These are phyloP conservation scores for Suhomyces vadensis DNA, from an alignment of 805 yeast species.

Conservation along the genomic window DNA sequence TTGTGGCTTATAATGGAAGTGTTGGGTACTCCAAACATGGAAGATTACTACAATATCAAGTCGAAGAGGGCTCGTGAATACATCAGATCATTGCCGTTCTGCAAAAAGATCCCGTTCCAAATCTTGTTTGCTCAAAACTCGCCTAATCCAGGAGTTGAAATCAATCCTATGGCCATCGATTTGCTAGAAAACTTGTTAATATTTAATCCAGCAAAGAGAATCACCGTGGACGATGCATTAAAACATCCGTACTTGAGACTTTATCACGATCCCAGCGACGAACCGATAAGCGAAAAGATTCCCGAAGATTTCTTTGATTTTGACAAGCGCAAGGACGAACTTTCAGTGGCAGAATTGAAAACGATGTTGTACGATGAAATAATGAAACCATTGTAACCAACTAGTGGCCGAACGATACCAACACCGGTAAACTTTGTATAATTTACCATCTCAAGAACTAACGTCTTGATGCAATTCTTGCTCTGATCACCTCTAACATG, in stretches of 20 bases:
- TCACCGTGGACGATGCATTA: constrained; percentile 74
- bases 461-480: too few species aligned
- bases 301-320: constrained; percentile 88
- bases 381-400: constrained; percentile 50
- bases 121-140: constrained; percentile 32
- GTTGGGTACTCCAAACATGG: constrained; percentile 84
- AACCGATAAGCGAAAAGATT: constrained; percentile 81
- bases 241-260: constrained; percentile 81
- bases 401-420: not conserved
- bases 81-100: constrained; percentile 73
- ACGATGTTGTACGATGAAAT: constrained; percentile 78
- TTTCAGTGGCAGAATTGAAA: constrained; percentile 75
- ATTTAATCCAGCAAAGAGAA: constrained; percentile 70
- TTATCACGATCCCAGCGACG: constrained; percentile 96
- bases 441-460: too few species aligned
- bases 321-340: constrained; percentile 78
- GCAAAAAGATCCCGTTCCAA: constrained; percentile 59
- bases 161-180: constrained; percentile 53
- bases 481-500: too few species aligned
- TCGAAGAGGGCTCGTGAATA: constrained; percentile 87
- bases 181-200: constrained; percentile 63
- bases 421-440: too few species aligned
- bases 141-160: constrained; percentile 5
- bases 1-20: constrained; percentile 79
- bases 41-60: constrained; percentile 72